Evolutionary conservation across 202 grass and related monocot genomes (phyloP).

Genomic region (Zoysia matrella): DNA sequence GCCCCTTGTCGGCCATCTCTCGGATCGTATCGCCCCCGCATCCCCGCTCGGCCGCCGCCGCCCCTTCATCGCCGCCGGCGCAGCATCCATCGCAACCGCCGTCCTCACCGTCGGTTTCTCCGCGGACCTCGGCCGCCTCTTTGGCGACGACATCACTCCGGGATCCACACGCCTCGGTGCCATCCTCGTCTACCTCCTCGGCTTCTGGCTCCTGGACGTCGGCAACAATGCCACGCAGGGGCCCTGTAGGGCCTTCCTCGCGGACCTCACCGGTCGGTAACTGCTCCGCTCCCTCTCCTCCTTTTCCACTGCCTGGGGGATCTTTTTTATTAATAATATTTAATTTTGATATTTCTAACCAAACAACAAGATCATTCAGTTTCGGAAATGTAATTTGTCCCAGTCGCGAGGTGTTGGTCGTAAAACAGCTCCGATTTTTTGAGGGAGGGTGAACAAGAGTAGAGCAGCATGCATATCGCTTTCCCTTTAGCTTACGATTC

Average conservation of each 20-base stretch:
- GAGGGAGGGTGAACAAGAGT: background rate
- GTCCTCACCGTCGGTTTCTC: constrained; percentile 80
- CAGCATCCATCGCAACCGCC: constrained; percentile 47
- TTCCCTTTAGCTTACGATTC: constrained; percentile 55
- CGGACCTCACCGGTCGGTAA: background rate
- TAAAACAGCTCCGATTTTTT: constrained; percentile 1
- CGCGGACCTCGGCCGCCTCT: constrained; percentile 65
- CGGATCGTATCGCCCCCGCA: no score
- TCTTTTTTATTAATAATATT: background rate
- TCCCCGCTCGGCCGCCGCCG: no score
- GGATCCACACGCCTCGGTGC: background rate
- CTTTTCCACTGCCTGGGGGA: no score
- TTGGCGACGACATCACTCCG: constrained; percentile 58
- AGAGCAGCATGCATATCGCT: constrained; percentile 20
- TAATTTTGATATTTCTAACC: background rate
- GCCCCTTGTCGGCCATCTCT: no score
- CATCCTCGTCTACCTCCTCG: constrained; percentile 57
- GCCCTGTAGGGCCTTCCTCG: background rate
- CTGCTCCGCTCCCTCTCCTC: no score
- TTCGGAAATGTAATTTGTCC: constrained; percentile 7
- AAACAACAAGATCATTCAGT: background rate
- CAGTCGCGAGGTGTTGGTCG: background rate
- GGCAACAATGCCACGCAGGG: constrained; percentile 94
- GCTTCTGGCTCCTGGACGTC: constrained; percentile 93
- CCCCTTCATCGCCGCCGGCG: constrained; percentile 84